Evolutionary conservation across 805 yeast genomes (phyloP).

Genomic region (Lipomyces spencermartinsiae): DNA sequence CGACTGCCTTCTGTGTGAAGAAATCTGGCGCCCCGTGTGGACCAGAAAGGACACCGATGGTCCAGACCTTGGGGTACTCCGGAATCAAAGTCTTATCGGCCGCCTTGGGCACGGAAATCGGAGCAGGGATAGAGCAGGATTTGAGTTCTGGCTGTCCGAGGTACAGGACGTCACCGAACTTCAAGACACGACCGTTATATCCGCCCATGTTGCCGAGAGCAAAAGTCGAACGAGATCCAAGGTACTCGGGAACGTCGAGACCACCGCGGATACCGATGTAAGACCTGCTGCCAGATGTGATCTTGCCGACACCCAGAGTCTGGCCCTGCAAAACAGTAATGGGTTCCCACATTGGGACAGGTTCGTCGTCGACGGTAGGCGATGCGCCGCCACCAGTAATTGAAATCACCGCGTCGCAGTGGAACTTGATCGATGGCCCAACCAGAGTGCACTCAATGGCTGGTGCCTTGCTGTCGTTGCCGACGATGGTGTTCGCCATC

Average conservation of each 20-base stretch:
- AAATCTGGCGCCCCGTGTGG: slow-evolving; percentile 99
- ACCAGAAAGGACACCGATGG: slow-evolving; percentile 92
- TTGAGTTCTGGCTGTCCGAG: slow-evolving; percentile 77
- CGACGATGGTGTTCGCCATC: slow-evolving; percentile 87
- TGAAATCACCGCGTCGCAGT: slow-evolving; percentile 76
- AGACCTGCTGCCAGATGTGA: slow-evolving; percentile 83
- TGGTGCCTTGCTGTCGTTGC: slow-evolving; percentile 81
- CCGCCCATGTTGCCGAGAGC: slow-evolving; percentile 94
- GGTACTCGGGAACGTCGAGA: slow-evolving; percentile 88
- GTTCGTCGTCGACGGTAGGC: slow-evolving; percentile 67
- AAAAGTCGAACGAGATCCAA: slow-evolving; percentile 96
- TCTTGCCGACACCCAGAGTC: slow-evolving; percentile 78
- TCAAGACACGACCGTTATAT: slow-evolving; percentile 87
- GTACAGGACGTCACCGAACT: slow-evolving; percentile 89
- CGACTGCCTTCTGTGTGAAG: slow-evolving; percentile 75
- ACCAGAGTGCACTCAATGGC: slow-evolving; percentile 86
- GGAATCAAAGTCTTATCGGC: slow-evolving; percentile 67
- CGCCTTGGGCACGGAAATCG: slow-evolving; percentile 65
- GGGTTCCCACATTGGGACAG: slow-evolving; percentile 73
- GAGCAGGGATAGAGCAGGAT: slow-evolving; percentile 73
- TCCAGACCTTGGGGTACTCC: slow-evolving; percentile 66
- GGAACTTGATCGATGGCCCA: slow-evolving; percentile 89
- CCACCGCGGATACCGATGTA: slow-evolving; percentile 93
- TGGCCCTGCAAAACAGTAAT: slow-evolving; percentile 75
- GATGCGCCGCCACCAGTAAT: slow-evolving; percentile 85